Conservation (phyloP, 2,329 filamentous ascomycete genomes). For the Paracoccidioides lutzii region DNA sequence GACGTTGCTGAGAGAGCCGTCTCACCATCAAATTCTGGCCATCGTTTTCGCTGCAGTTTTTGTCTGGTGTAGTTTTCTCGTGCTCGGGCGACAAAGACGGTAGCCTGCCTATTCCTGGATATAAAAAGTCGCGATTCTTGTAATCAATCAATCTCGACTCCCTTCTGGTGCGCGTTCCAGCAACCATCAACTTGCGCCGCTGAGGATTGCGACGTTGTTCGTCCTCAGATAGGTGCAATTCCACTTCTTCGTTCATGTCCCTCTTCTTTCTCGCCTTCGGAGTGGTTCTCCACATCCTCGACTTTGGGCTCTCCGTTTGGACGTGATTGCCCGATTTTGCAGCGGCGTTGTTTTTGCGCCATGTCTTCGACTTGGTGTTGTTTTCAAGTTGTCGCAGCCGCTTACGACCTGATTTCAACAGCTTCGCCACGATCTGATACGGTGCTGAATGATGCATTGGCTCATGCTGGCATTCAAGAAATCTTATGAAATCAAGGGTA, state of each 20-base stretch:
- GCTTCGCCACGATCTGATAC: neutral
- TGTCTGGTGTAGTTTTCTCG: neutral
- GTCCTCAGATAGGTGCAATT: neutral
- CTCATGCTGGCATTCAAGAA: neutral
- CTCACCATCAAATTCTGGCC: neutral
- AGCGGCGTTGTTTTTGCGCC: neutral
- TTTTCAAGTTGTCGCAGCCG: neutral
- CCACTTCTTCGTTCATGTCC: neutral
- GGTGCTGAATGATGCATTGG: slow-evolving; percentile 1
- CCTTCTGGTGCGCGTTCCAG: neutral
- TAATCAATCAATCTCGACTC: neutral
- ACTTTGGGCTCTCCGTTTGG: neutral
- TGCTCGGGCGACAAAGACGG: neutral
- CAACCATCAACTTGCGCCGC: neutral
- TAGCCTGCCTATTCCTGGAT: slow-evolving; percentile 1
- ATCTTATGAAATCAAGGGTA: neutral
- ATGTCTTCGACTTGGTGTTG: neutral
- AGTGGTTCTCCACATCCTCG: neutral
- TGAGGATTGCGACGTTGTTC: neutral
- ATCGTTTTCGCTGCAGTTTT: neutral
- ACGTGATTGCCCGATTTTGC: neutral
- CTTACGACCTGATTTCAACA: neutral
- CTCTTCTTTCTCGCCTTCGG: neutral
- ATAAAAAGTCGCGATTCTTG: slow-evolving; percentile 1
- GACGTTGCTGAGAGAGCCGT: neutral